Percentiles rank a stretch among this genome's conserved stretches.
phyloP scores from a whole-genome alignment of 1,139 yeast species.

The Yamadazyma atmosphaerica region DNA sequence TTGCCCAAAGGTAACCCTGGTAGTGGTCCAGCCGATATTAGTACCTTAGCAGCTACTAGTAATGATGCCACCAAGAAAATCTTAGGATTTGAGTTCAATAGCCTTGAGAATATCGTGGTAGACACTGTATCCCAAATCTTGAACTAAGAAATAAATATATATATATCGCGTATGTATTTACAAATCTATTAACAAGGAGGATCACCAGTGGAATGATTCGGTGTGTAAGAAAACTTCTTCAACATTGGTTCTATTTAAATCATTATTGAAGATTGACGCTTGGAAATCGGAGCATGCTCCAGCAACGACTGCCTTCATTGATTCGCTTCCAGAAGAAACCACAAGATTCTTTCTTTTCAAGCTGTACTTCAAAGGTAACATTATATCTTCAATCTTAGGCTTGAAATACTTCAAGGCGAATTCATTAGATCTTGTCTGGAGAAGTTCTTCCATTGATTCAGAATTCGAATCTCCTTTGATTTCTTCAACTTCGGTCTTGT shows the following conservation, averaged over 20 bases:
- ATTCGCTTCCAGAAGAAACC: slow-evolving; percentile 52
- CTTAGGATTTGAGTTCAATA: slow-evolving; percentile 29
- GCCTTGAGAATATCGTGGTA: slow-evolving; percentile 30
- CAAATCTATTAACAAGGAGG: neutral
- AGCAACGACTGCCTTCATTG: slow-evolving; percentile 46
- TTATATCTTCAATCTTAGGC: slow-evolving; percentile 30
- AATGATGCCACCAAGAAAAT: slow-evolving; percentile 27
- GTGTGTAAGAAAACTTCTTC: slow-evolving; percentile 59
- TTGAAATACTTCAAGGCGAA: slow-evolving; percentile 27
- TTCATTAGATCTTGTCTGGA: slow-evolving; percentile 4
- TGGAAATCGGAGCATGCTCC: slow-evolving; percentile 42
- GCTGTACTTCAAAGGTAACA: slow-evolving; percentile 18
- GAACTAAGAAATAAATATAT: neutral
- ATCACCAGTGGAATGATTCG: slow-evolving; percentile 59
- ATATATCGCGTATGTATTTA: slow-evolving; percentile 1
- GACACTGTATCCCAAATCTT: slow-evolving; percentile 46
- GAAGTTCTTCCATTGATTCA: neutral
- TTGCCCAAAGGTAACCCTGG: slow-evolving; percentile 33
- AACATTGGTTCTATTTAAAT: slow-evolving; percentile 24
- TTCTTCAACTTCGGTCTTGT: neutral
- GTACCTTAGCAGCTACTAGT: slow-evolving; percentile 19
- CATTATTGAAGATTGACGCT: slow-evolving; percentile 31
- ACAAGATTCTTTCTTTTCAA: slow-evolving; percentile 44
- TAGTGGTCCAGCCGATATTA: slow-evolving; percentile 20
- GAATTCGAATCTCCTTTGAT: neutral